Percentiles rank a stretch among this genome's conserved stretches.
Conservation (phyloP, 768 basidiomycete species). For the Mycena alexandri region DNA sequence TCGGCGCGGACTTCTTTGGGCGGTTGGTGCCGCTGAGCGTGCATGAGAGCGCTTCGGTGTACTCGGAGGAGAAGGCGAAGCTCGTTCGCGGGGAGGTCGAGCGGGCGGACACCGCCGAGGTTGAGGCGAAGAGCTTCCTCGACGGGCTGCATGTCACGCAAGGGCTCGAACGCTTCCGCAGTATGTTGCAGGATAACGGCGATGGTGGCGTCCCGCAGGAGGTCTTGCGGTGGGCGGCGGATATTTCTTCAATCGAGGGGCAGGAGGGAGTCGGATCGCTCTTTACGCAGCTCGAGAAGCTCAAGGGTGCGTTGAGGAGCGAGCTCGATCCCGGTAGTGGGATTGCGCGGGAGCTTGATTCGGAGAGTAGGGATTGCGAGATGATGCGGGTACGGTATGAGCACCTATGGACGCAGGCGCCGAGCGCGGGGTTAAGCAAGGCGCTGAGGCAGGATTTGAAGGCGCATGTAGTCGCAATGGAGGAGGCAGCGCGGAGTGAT, state of each 20-base stretch:
- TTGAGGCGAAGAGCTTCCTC: conserved; percentile 80
- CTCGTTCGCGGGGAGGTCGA: conserved; percentile 90
- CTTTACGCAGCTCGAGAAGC: conserved; percentile 67
- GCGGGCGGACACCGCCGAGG: conserved; percentile 86
- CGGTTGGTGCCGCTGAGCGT: conserved; percentile 92
- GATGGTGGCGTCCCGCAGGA: conserved; percentile 79
- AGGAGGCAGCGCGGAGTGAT: conserved; percentile 85
- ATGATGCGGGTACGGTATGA: conserved; percentile 88
- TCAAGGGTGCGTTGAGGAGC: conserved; percentile 68
- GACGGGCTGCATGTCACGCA: conserved; percentile 87
- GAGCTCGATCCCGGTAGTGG: conserved; percentile 65
- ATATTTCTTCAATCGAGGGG: conserved; percentile 78
- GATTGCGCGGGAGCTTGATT: conserved; percentile 77
- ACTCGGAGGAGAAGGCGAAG: conserved; percentile 99
- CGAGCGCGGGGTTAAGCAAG: conserved; percentile 81
- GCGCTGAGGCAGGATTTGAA: conserved; percentile 83
- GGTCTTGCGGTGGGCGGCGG: conserved; percentile 79
- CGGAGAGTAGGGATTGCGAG: conserved; percentile 91
- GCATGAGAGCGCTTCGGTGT: conserved; percentile 95
- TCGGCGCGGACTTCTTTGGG: conserved; percentile 92
- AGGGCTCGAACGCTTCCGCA: conserved; percentile 74
- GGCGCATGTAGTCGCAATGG: conserved; percentile 75
- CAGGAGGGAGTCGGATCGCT: conserved; percentile 75
- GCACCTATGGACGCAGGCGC: conserved; percentile 88
- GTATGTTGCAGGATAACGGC: conserved; percentile 75